These are phyloP conservation scores for Pestalotiopsis fici DNA, from an alignment of 2,329 filamentous ascomycete genomes.

Conservation along the genomic window DNA sequence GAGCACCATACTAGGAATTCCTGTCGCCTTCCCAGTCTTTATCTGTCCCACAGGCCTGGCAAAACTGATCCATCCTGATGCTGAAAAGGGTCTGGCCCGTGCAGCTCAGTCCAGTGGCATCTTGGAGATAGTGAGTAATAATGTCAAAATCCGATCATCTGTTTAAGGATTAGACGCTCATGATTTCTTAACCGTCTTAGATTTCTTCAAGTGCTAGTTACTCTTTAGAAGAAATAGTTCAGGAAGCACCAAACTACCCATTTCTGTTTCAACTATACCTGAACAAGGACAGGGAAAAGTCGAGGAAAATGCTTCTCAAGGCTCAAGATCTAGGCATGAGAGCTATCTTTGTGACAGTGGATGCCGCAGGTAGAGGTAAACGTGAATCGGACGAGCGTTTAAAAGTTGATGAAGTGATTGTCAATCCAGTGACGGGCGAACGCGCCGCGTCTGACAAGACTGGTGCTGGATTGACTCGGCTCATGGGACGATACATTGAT, in stretches of 20 bases:
- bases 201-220: slow-evolving; percentile 12
- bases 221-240: not conserved
- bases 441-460: slow-evolving; percentile 51
- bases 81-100: slow-evolving; percentile 8
- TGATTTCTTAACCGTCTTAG: no score
- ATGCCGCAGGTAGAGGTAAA: slow-evolving; percentile 59
- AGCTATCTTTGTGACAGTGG: slow-evolving; percentile 60
- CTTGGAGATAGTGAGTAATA: not conserved
- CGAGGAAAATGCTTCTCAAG: slow-evolving; percentile 5
- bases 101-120: not conserved
- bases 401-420: slow-evolving; percentile 46
- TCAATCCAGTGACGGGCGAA: slow-evolving; percentile 51
- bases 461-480: slow-evolving; percentile 55
- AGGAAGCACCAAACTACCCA: not conserved
- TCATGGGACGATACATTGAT: slow-evolving; percentile 60
- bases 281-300: slow-evolving; percentile 12
- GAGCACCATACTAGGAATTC: slow-evolving; percentile 10
- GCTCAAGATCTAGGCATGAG: slow-evolving; percentile 39
- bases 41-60: slow-evolving; percentile 13
- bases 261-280: slow-evolving; percentile 16
- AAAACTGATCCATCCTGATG: slow-evolving; percentile 12
- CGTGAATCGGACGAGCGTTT: slow-evolving; percentile 50
- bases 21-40: slow-evolving; percentile 9
- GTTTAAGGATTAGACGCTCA: no score
- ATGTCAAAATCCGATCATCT: no score